Evolutionary conservation across 768 basidiomycete genomes (phyloP).

Genomic region (Pisolithus albus): DNA sequence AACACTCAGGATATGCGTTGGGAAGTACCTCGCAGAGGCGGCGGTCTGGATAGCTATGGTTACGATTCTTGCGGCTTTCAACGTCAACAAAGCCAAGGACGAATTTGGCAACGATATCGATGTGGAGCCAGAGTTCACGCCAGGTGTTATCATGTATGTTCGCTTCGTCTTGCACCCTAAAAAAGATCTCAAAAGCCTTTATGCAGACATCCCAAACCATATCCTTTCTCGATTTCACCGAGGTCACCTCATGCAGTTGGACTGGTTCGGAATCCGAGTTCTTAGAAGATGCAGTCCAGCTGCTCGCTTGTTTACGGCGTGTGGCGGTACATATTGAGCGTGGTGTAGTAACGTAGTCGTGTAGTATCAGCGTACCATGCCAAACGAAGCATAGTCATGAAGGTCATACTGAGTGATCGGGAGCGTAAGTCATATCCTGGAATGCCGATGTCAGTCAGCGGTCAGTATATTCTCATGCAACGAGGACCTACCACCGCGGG

Average conservation of each 20-base stretch:
- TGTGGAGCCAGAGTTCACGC: conserved; percentile 18
- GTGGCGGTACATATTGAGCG: conserved; percentile 7
- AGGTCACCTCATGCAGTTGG: conserved; percentile 8
- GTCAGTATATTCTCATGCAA: not conserved
- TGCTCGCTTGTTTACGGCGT: not conserved
- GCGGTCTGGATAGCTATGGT: conserved; percentile 22
- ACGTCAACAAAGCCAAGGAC: conserved; percentile 26
- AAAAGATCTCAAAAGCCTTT: not conserved
- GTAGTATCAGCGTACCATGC: no score
- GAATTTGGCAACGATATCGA: conserved; percentile 24
- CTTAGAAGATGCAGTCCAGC: conserved; percentile 14
- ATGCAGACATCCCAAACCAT: conserved; percentile 12
- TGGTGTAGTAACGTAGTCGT: not conserved
- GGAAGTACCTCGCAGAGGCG: conserved; percentile 20
- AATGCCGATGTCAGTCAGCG: not conserved
- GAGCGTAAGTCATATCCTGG: conserved; percentile 16
- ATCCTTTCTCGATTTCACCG: conserved; percentile 14
- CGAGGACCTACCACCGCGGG: conserved; percentile 23
- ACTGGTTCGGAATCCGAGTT: conserved; percentile 10
- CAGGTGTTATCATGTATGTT: conserved; percentile 21
- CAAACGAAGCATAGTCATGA: not conserved
- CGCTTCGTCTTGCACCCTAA: not conserved
- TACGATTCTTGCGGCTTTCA: conserved; percentile 20
- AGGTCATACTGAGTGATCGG: not conserved
- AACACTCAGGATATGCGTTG: conserved; percentile 18